Evolutionary conservation across 1,284 basidiomycete species (phyloP).

Genomic region (Coriolopsis trogii): DNA sequence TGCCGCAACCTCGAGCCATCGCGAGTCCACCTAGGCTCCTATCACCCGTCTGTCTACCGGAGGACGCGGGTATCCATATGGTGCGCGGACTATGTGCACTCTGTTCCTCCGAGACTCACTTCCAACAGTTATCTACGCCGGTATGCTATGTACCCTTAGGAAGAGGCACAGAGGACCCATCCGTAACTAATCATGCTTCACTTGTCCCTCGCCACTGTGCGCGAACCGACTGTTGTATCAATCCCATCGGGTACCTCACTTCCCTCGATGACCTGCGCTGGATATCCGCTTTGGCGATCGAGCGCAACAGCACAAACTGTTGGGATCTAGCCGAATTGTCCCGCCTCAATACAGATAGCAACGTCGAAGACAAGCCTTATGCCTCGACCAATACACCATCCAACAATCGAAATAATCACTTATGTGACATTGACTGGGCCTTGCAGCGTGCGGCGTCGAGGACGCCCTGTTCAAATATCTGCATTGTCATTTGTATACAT

Average conservation of each 20-base stretch:
- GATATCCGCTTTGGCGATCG: conserved; percentile 34
- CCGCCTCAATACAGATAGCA: conserved; percentile 27
- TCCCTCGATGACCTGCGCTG: conserved; percentile 35
- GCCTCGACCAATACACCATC: too few relatives aligned
- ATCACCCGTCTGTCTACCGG: conserved; percentile 31
- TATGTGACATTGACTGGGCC: too few relatives aligned
- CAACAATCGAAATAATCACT: too few relatives aligned
- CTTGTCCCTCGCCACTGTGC: conserved; percentile 31
- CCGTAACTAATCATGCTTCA: conserved; percentile 28
- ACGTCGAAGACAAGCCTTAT: conserved; percentile 9
- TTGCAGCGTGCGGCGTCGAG: too few relatives aligned
- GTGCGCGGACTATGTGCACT: conserved; percentile 20
- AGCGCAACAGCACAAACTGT: conserved; percentile 25
- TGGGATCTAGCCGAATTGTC: conserved; percentile 37
- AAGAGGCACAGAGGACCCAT: conserved; percentile 32
- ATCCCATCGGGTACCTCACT: conserved; percentile 22
- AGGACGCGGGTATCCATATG: conserved; percentile 24
- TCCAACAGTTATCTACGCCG: conserved; percentile 33
- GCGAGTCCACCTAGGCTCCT: conserved; percentile 30
- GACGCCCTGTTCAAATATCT: too few relatives aligned
- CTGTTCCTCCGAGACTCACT: conserved; percentile 11
- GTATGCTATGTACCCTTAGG: conserved; percentile 34
- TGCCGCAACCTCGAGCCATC: conserved; percentile 12
- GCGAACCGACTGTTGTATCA: conserved; percentile 31
- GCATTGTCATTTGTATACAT: too few relatives aligned